These are phyloP conservation scores for Hsuehochloa calcarea DNA, from an alignment of 176 grass and related monocot species.

Conservation along the genomic window DNA sequence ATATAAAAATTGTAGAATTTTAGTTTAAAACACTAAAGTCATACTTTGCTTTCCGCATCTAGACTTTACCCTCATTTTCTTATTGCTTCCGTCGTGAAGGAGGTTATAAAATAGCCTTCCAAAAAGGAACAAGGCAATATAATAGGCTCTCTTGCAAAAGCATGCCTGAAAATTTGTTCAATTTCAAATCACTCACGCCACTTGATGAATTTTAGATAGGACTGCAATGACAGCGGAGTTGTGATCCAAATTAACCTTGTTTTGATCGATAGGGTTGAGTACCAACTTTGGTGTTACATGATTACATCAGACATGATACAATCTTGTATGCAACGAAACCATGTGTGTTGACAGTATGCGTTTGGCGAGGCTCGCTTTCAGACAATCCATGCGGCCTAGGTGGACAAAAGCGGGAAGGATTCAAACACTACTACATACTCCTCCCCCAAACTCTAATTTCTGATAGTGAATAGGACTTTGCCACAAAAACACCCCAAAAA, in stretches of 20 bases:
- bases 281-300: neutral
- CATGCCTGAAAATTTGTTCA: neutral
- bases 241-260: neutral
- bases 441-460: neutral
- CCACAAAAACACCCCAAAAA: slow-evolving; percentile 18
- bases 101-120: slow-evolving; percentile 37
- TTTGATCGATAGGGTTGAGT: neutral
- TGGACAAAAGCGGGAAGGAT: neutral
- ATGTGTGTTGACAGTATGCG: too few relatives aligned
- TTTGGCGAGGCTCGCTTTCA: neutral
- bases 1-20: slow-evolving; percentile 25
- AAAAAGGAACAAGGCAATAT: slow-evolving; percentile 50
- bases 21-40: slow-evolving; percentile 34
- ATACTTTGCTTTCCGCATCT: slow-evolving; percentile 60
- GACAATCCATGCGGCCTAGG: neutral
- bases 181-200: neutral
- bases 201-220: slow-evolving; percentile 19
- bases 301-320: neutral
- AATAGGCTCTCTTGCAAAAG: slow-evolving; percentile 31
- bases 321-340: neutral
- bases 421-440: neutral
- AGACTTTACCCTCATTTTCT: slow-evolving; percentile 40
- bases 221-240: neutral
- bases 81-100: slow-evolving; percentile 39
- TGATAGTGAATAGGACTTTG: neutral